A percentile compares a stretch with the other conserved stretches of the same genome.
Evolutionary conservation across 2,329 filamentous ascomycete species (phyloP).

Genomic region (Botrytis aclada): DNA sequence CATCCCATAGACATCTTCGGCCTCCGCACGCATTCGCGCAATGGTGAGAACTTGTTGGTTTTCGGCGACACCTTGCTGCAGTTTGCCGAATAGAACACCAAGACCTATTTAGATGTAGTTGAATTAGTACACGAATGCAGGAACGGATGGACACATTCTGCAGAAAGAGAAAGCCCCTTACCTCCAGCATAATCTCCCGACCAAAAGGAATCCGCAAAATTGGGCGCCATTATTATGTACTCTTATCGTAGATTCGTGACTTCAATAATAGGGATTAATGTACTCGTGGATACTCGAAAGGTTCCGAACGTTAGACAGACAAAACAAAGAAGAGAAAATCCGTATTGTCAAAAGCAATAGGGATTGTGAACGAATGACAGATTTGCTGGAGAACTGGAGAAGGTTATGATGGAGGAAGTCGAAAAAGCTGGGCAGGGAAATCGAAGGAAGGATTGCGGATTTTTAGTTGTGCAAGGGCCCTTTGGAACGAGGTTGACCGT

Average conservation of each 20-base stretch:
- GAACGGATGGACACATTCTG: not conserved
- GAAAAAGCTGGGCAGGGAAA: constrained; percentile 5
- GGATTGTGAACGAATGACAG: constrained; percentile 12
- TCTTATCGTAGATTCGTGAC: constrained; percentile 13
- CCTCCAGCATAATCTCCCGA: constrained; percentile 95
- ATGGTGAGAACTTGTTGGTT: constrained; percentile 92
- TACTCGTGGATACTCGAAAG: not conserved
- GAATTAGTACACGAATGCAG: constrained; percentile 21
- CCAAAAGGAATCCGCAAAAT: constrained; percentile 97
- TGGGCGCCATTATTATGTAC: constrained; percentile 60
- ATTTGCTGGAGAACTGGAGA: not conserved
- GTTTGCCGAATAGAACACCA: constrained; percentile 91
- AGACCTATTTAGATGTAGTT: constrained; percentile 53
- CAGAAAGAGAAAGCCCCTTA: constrained; percentile 42
- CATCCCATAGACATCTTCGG: constrained; percentile 84
- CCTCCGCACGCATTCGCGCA: constrained; percentile 90
- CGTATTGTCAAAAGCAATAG: not conserved
- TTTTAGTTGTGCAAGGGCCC: constrained; percentile 18
- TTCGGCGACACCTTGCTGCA: constrained; percentile 93
- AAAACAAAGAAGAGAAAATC: not conserved
- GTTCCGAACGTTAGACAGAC: not conserved
- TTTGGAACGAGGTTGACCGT: not conserved
- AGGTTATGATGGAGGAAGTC: not conserved
- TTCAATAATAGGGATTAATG: constrained; percentile 5
- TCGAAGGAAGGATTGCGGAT: constrained; percentile 2